Evolutionary conservation across 2,329 filamentous ascomycete species (phyloP), one percentile per base, ranked within the genome.

Genomic region (Scedosporium minutisporum): DNA sequence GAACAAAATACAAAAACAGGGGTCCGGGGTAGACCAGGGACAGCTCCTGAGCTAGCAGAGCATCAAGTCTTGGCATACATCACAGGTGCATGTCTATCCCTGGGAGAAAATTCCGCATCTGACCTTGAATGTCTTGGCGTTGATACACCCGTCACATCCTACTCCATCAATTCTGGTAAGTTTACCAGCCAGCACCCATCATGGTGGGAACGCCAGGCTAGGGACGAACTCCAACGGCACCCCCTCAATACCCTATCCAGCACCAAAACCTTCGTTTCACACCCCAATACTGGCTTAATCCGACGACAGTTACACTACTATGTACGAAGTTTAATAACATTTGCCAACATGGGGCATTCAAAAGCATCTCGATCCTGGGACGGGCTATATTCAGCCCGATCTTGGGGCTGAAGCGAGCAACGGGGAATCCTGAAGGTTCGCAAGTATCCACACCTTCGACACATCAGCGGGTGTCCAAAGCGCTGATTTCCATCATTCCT

Each of bases 61-160:
- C 27, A 41, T 38, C 16, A 41, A 16, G 55, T 58, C 55, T 58
- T 58, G 55, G 55, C 55, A 58, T 58, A 58, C 55, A 58, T 58
- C 55, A 58, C 10, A 58, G 55, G 55, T 55, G 21, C 51, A 55
- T 27, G 51, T 21, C 51, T 55, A 14, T 55, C 23, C 51, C 51
- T 23, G 51, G 51, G 51, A 55, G 23, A 23, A 23, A 55, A 55
- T 55, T 55, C 51, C 51, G 51, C 51, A 25, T 18, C 18, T 55
- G 51, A 55, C 51, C 51, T 55, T 55, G 4, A 6, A 55, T 55
- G 23, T 55, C 51, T 55, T 55, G 51, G 51, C 51, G 29, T 55
- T 55, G 51, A 55, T 23, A n/a, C 27, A 58, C 27, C 55, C 27
- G 12, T 33, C 55, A 38, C 55, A 58, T 41, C 55, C 55, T 58